Conservation (phyloP, 192 early-diverging fungal species). For the Backusella luteola region DNA sequence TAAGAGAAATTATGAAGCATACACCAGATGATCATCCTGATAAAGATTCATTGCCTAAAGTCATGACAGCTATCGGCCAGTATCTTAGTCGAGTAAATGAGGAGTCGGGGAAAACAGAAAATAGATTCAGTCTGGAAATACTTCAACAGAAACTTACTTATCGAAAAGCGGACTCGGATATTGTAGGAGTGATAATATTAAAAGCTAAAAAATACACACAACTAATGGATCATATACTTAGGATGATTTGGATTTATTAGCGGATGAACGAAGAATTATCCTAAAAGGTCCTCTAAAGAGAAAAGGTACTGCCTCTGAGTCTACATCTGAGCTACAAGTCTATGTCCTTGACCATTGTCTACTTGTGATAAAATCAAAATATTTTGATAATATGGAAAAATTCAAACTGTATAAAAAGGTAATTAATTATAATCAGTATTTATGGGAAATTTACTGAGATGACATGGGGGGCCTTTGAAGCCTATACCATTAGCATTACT, state of each 20-base stretch:
- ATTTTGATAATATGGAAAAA: conserved; percentile 54
- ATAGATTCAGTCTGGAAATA: conserved; percentile 75
- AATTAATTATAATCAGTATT: not conserved
- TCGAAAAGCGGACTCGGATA: conserved; percentile 39
- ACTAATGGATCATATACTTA: not conserved
- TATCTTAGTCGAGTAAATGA: conserved; percentile 79
- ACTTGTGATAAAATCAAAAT: conserved; percentile 72
- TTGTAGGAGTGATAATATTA: not conserved
- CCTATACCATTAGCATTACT: conserved; percentile 85
- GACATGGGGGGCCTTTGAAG: conserved; percentile 37
- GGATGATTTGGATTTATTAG: conserved; percentile 72
- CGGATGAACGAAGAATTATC: conserved; percentile 68
- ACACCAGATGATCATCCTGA: conserved; percentile 85
- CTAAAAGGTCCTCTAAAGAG: conserved; percentile 78
- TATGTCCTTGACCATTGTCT: conserved; percentile 88
- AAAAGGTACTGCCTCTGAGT: conserved; percentile 38
- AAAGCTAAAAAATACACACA: not conserved
- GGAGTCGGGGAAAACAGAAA: conserved; percentile 88
- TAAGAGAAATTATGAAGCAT: conserved; percentile 79
- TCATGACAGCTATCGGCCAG: conserved; percentile 67
- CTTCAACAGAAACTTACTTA: conserved; percentile 61
- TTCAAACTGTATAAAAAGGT: conserved; percentile 59
- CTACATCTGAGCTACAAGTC: conserved; percentile 67
- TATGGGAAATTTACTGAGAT: conserved; percentile 10
- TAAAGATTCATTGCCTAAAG: conserved; percentile 66